Base-by-base conservation (phyloP, 1,284 basidiomycete species). In the Schizophyllum amplum region DNA sequence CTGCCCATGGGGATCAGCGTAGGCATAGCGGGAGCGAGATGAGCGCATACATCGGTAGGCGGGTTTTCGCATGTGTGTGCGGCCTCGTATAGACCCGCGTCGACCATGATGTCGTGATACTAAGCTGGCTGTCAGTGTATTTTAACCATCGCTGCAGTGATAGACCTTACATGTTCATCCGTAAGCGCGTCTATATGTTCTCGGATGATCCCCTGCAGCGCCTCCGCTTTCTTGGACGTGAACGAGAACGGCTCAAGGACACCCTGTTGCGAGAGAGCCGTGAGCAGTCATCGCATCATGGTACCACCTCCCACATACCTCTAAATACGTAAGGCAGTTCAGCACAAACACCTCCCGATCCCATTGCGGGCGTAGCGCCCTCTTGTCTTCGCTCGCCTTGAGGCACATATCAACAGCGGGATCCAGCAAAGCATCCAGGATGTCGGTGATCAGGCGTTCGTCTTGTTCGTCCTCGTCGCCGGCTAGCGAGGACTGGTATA, bases 401-500 rank as follows among this genome's bases (percentile, higher is more conserved):
- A 81, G 69, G 65, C 89, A 91, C 81, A 92, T 87, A 60, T 86
- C 82, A 13, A 94, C 70, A 0, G 86, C 86, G 1, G 94, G 92
- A 65, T 92, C 90, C 22, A 96, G 78, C 70, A 91, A 89, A 52
- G 86, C 80, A 62, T 93, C 86, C 17, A 95, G 72, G 24, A 95
- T 84, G 50, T 81, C 80, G 25, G 78, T 72, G 66, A 95, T 90
- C 24, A 68, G 70, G 33, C 77, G 74, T 23, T 79, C 76, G 24
- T 71, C 74, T 26, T 77, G 74, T 9, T 9, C 33, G 20, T 74
- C 71, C 61, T 84, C 82, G 47, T 80, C 78, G 9, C 78, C 84
- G 5, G 89, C 73, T 26, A 94, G 76, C 0, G 91, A 92, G 0
- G 89, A 87, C 52, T 91, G 85, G 68, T 95, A 94, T 6, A 97